These are phyloP conservation scores for Immersiporthe knoxdaviesiana DNA, from an alignment of 2,329 filamentous ascomycete genomes.

Conservation along the genomic window DNA sequence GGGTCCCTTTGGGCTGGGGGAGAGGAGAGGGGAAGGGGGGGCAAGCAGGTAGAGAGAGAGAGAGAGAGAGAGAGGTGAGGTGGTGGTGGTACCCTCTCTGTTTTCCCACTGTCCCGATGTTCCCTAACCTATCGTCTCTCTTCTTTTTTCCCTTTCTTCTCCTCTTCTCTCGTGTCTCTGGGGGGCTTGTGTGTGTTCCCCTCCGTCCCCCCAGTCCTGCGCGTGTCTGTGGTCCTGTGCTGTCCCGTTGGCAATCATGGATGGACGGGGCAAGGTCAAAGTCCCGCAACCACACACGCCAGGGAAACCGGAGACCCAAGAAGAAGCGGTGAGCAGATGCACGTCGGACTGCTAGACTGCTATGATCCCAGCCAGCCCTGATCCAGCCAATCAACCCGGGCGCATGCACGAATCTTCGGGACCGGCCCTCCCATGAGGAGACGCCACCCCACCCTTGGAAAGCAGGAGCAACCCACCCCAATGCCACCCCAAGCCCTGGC, in stretches of 20 bases:
- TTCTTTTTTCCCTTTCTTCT: not conserved
- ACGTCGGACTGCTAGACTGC: slow-evolving; percentile 21
- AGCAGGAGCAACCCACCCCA: slow-evolving; percentile 19
- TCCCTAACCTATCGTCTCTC: too few relatives aligned
- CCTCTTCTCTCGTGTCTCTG: slow-evolving; percentile 19
- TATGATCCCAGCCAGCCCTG: slow-evolving; percentile 35
- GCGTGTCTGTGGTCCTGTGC: slow-evolving; percentile 11
- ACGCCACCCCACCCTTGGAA: slow-evolving; percentile 24
- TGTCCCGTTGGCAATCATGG: slow-evolving; percentile 26
- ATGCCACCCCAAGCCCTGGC: not conserved
- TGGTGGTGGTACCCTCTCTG: slow-evolving; percentile 11
- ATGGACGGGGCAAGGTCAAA: slow-evolving; percentile 13
- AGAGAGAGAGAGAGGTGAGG: not conserved
- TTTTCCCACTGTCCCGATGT: not conserved
- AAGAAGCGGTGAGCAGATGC: slow-evolving; percentile 36
- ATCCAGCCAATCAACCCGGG: slow-evolving; percentile 34
- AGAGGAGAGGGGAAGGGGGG: too few relatives aligned
- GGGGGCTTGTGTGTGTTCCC: slow-evolving; percentile 13
- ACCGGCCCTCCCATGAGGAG: slow-evolving; percentile 30
- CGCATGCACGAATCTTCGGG: slow-evolving; percentile 24
- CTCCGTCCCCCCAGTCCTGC: not conserved
- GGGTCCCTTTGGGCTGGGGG: not conserved
- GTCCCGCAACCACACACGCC: slow-evolving; percentile 26
- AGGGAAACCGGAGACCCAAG: slow-evolving; percentile 12
- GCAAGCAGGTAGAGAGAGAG: too few relatives aligned